Base-by-base conservation (phyloP, 2,329 filamentous ascomycete genomes). In the Lanzia echinophila region DNA sequence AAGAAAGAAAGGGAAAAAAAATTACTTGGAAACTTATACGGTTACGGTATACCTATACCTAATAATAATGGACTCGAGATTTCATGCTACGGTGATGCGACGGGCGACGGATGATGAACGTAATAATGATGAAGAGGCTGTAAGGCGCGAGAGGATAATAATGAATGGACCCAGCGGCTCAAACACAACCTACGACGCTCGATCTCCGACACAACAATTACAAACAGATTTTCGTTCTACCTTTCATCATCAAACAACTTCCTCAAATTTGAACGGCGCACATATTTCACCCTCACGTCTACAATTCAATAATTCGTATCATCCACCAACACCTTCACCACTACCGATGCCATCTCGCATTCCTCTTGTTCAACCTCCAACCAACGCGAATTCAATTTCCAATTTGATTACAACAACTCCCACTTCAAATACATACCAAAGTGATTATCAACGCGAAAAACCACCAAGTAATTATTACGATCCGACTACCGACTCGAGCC, bases 391-490 rank as follows among this genome's bases (percentile, higher is more conserved):
- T 64, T 46, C 58, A 58, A 56, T 53, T 55, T 22, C 55, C 62
- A 44, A 56, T 62, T 41, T 53, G 10, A 22, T 38, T 28, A 17
- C 61, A 45, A 57, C 65, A 36, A 22, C 38, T n/a, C n/a, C 61
- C 43, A 57, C 65, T 36, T 45, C 64, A n/a, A n/a, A n/a, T 45
- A 47, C 61, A 54, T 64, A 65, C 58, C 62, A 59, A 44, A 65
- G 65, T 55, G 65, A 67, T 45, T 71, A 69, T 60, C 69, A 67
- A 51, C 68, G 67, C 61, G 71, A 73, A 19, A 73, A 73, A 63
- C 66, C 68, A 7, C 64, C 69, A 10, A 70, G 71, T 54, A 72
- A 69, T 61, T 74, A 74, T 56, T 74, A 75, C 66, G 72, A 75
- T 60, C 72, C 72, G 39, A 69, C 72, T 44, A 72, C 72, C 20